Evolutionary conservation across 2,329 filamentous ascomycete species (phyloP).

Genomic region (Xylariaceae sp.): DNA sequence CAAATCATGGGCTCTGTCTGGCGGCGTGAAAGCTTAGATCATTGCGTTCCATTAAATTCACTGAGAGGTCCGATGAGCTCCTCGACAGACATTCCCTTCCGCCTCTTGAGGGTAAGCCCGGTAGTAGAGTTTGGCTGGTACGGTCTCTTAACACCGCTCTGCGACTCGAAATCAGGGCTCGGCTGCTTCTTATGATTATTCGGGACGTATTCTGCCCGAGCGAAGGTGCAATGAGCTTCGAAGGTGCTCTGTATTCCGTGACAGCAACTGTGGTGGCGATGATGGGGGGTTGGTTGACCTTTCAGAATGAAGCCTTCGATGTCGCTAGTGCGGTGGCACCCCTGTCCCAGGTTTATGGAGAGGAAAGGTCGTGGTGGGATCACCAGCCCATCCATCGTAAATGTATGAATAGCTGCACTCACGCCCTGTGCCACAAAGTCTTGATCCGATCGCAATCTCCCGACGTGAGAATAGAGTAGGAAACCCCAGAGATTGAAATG

Average conservation of each 20-base stretch:
- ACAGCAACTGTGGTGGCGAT: background rate
- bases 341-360: slow-evolving; percentile 15
- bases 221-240: background rate
- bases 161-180: background rate
- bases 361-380: slow-evolving; percentile 25
- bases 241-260: background rate
- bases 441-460: slow-evolving; percentile 12
- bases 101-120: background rate
- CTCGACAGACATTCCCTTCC: background rate
- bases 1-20: background rate
- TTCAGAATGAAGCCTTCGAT: background rate
- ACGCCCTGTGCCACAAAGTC: slow-evolving; percentile 24
- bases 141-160: background rate
- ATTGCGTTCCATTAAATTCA: background rate
- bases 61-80: background rate
- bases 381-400: background rate
- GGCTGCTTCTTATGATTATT: background rate
- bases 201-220: background rate
- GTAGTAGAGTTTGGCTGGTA: background rate
- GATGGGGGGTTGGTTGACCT: background rate
- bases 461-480: slow-evolving; percentile 26
- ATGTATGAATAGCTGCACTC: background rate
- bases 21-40: background rate
- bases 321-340: background rate
- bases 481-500: slow-evolving; percentile 15